Conservation (phyloP, 2,329 filamentous ascomycete species). For the Tolypocladium ovalisporum region DNA sequence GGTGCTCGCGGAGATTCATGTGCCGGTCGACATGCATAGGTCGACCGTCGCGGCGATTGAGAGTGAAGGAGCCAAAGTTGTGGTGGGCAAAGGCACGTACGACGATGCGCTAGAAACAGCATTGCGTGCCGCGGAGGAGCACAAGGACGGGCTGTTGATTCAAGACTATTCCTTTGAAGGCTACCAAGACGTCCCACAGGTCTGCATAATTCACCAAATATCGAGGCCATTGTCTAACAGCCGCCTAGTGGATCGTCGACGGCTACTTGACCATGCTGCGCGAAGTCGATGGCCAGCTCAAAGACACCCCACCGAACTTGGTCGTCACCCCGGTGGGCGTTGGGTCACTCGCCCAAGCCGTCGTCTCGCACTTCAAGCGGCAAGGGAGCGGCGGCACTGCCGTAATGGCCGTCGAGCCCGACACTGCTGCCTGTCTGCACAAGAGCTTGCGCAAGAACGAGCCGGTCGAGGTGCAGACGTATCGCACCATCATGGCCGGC, state of each 20-base stretch:
- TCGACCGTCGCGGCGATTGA: constrained; percentile 43
- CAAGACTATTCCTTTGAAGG: constrained; percentile 59
- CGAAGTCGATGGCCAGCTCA: constrained; percentile 53
- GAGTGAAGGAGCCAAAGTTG: constrained; percentile 51
- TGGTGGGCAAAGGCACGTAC: constrained; percentile 47
- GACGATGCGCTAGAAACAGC: constrained; percentile 48
- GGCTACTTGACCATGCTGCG: constrained; percentile 64
- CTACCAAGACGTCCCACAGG: constrained; percentile 54
- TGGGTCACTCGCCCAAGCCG: constrained; percentile 61
- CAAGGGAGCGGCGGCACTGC: constrained; percentile 8
- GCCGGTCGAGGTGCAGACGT: constrained; percentile 39
- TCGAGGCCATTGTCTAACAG: not conserved
- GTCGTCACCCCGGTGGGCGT: constrained; percentile 60
- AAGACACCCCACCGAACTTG: constrained; percentile 26
- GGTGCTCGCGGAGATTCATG: constrained; percentile 46
- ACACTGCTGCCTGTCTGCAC: constrained; percentile 48
- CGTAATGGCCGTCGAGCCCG: constrained; percentile 61
- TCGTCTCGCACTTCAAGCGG: constrained; percentile 52
- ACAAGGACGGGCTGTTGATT: constrained; percentile 41
- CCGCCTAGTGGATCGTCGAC: constrained; percentile 56
- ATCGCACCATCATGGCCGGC: constrained; percentile 60
- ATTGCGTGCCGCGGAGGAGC: constrained; percentile 27
- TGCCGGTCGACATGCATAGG: constrained; percentile 46
- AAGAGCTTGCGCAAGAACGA: constrained; percentile 38
- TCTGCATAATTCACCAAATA: constrained; percentile 12